These are phyloP conservation scores for Cryptosporidium parvum DNA, from an alignment of 169 alveolate species.

Conservation along the genomic window DNA sequence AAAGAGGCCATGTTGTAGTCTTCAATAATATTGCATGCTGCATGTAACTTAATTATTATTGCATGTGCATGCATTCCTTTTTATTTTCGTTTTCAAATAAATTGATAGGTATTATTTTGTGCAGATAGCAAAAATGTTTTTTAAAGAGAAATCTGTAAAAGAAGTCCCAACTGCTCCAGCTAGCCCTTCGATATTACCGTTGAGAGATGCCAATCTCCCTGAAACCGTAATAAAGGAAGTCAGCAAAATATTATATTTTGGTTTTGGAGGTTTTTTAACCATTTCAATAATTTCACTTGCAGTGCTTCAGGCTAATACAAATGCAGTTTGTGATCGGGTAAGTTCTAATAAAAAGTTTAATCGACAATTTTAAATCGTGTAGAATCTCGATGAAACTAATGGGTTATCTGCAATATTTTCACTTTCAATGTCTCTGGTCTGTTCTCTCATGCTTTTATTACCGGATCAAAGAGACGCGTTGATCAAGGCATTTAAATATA, in stretches of 20 bases:
- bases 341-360: constrained; percentile 3
- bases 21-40: constrained; percentile 40
- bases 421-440: constrained; percentile 42
- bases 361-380: background rate
- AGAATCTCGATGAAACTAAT: constrained; percentile 73
- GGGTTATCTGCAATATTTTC: constrained; percentile 64
- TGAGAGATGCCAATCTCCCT: background rate
- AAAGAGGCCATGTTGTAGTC: constrained; percentile 63
- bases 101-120: background rate
- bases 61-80: constrained; percentile 28
- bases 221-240: constrained; percentile 22
- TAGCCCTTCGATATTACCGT: constrained; percentile 49
- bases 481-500: constrained; percentile 39
- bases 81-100: background rate
- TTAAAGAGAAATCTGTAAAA: constrained; percentile 39
- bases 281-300: constrained; percentile 45
- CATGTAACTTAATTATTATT: background rate
- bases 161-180: constrained; percentile 72
- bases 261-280: constrained; percentile 52
- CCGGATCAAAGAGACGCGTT: constrained; percentile 46
- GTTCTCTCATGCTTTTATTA: constrained; percentile 32
- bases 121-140: constrained; percentile 43
- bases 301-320: constrained; percentile 49
- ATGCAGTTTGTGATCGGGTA: constrained; percentile 59
- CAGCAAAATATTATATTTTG: constrained; percentile 28